Conservation (phyloP, 2,329 filamentous ascomycete genomes). For the Sphaerulina populicola region DNA sequence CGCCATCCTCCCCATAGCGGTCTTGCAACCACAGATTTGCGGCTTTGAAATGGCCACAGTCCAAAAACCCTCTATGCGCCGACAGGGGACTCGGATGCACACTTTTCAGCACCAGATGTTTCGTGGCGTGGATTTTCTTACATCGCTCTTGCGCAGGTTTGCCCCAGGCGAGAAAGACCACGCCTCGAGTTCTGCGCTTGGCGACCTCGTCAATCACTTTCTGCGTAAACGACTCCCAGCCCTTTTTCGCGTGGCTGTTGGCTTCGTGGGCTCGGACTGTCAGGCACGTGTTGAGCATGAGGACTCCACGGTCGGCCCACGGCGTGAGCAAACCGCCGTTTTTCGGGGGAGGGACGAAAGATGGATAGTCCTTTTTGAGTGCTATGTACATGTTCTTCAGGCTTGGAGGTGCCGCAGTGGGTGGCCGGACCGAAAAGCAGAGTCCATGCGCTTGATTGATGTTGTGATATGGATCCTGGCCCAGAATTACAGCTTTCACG, state of each 20-base stretch:
- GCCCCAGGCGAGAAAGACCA: conserved; percentile 95
- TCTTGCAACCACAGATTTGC: conserved; percentile 75
- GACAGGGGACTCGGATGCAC: conserved; percentile 93
- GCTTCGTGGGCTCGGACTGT: conserved; percentile 86
- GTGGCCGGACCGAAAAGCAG: conserved; percentile 87
- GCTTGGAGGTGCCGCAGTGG: conserved; percentile 78
- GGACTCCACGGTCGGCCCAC: conserved; percentile 87
- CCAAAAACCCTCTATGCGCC: conserved; percentile 63
- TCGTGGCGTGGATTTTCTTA: conserved; percentile 53
- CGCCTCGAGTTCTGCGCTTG: conserved; percentile 64
- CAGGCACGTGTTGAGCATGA: conserved; percentile 89
- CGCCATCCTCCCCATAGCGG: conserved; percentile 68
- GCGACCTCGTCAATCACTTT: conserved; percentile 82
- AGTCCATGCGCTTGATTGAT: conserved; percentile 91
- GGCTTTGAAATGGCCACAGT: conserved; percentile 68
- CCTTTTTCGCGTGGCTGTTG: conserved; percentile 73
- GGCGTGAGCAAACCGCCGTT: conserved; percentile 76
- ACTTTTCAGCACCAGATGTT: conserved; percentile 74
- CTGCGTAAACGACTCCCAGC: conserved; percentile 92
- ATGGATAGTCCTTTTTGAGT: conserved; percentile 78
- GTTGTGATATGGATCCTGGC: conserved; percentile 97
- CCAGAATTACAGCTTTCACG: conserved; percentile 87
- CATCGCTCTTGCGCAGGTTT: conserved; percentile 74
- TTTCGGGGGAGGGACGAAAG: conserved; percentile 64
- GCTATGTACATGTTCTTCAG: conserved; percentile 89